Base-by-base conservation (phyloP, 129 eudicot genomes). In the Gnaphalium uliginosum region DNA sequence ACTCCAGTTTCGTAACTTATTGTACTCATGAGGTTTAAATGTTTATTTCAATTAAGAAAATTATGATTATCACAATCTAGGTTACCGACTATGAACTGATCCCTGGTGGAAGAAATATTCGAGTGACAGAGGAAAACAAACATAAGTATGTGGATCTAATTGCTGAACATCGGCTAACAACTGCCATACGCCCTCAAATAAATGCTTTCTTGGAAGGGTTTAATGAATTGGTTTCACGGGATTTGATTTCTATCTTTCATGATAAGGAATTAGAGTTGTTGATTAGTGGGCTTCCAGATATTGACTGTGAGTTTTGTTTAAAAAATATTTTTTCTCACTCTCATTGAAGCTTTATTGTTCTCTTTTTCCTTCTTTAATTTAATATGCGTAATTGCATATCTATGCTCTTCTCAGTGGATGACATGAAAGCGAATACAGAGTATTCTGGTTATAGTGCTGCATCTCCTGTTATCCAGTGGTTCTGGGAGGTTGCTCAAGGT, bases 111-210 rank as follows among this genome's bases (percentile, higher is more conserved):
- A 89, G 99, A 72, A 91, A 95, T 77, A 95, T 89, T 11, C 84
- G 96, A 83, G 99, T 95, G 22, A 95, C 99, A 0, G 99, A 95
- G 81, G 96, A 91, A 69, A 95, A 91, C 83, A 95, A 95, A 84
- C 97, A 95, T 56, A 86, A 91, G 79, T 95, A 95, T 67, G 99
- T 95, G 58, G 97, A 95, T 87, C 82, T 95, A 65, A 96, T 95
- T 58, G 97, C 95, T 22, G 99, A 95, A 85, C 99, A 95, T 80
- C 87, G 97, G 68, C 76, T 95, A 69, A 95, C 99, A 8, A 95
- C 97, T 5, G 99, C 99, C n/a, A 95, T 95, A 50, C 97, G 99
- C 30, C 99, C 99, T 70, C 99, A 95, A 76, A 95, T 95, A 65
- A 95, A 89, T 81, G 99, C 97, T 30, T 95, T 95, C 73, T 48